A percentile compares a stretch with the other conserved stretches of the same genome.
phyloP scores from a whole-genome alignment of 495 filamentous ascomycete genomes.

The Annulohypoxylon bovei region DNA sequence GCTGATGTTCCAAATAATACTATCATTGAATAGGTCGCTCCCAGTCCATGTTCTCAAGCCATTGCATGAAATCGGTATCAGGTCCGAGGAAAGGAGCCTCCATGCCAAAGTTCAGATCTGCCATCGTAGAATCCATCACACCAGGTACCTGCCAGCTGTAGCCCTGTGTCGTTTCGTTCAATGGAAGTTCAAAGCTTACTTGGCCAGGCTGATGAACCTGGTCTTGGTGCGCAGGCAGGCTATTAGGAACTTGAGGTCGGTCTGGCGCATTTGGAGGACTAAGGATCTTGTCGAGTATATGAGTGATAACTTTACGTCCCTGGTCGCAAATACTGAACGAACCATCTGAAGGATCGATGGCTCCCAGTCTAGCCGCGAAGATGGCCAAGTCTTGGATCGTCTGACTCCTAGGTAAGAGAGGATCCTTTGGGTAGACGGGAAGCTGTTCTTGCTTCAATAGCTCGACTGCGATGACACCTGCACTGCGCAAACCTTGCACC shows the following conservation, averaged over 20 bases:
- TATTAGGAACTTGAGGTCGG: conserved; percentile 4
- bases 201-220: conserved; percentile 6
- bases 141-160: conserved; percentile 22
- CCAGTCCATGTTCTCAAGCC: conserved; percentile 49
- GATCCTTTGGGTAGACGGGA: conserved; percentile 52
- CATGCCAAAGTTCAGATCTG: conserved; percentile 39
- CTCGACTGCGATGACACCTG: conserved; percentile 55
- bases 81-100: conserved; percentile 45
- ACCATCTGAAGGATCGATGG: conserved; percentile 44
- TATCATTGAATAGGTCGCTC: conserved; percentile 35
- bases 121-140: conserved; percentile 37
- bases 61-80: conserved; percentile 49
- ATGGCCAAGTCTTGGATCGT: conserved; percentile 49
- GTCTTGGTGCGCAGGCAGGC: conserved; percentile 16
- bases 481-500: conserved; percentile 58
- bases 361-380: conserved; percentile 44
- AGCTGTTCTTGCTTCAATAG: conserved; percentile 55
- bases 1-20: neutral
- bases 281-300: conserved; percentile 47
- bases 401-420: conserved; percentile 48
- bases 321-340: conserved; percentile 45
- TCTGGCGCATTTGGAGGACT: conserved; percentile 41
- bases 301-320: conserved; percentile 46
- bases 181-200: conserved; percentile 11
- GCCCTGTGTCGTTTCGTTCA: conserved; percentile 15